Evolutionary conservation across 345 rosid species (phyloP).

Genomic region (Mallotus nudiflorus): DNA sequence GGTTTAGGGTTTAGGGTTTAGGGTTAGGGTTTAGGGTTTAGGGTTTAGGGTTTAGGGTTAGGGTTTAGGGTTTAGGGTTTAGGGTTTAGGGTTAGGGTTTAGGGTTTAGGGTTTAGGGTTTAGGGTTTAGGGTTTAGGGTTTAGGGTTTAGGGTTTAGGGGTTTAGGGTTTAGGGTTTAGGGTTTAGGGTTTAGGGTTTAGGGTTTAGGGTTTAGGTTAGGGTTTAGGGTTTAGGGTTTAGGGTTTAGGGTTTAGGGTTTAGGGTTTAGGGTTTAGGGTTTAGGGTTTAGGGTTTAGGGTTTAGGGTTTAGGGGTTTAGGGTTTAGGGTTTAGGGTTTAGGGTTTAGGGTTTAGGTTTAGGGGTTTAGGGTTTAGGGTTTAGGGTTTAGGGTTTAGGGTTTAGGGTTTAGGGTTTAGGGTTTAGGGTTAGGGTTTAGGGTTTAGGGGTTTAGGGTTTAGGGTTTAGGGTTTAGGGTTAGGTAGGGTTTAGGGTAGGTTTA

Average conservation of each 20-base stretch:
- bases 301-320: not conserved
- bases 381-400: not conserved
- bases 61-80: too few relatives aligned
- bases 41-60: too few relatives aligned
- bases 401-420: constrained; percentile 7
- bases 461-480: not conserved
- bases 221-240: constrained; percentile 5
- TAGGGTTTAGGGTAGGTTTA: too few relatives aligned
- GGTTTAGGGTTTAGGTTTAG: not conserved
- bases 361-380: constrained; percentile 3
- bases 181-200: constrained; percentile 7
- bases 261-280: constrained; percentile 10
- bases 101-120: too few relatives aligned
- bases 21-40: too few relatives aligned
- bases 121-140: too few relatives aligned
- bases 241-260: constrained; percentile 3
- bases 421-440: too few relatives aligned
- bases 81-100: too few relatives aligned
- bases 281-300: not conserved
- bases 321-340: not conserved
- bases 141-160: too few relatives aligned
- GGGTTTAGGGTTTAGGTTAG: not conserved
- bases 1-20: too few relatives aligned
- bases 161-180: too few relatives aligned
- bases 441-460: not conserved